Evolutionary conservation across 1,284 basidiomycete genomes (phyloP), one percentile per base, ranked within the genome.

Genomic region (Trichosporon ovoides): DNA sequence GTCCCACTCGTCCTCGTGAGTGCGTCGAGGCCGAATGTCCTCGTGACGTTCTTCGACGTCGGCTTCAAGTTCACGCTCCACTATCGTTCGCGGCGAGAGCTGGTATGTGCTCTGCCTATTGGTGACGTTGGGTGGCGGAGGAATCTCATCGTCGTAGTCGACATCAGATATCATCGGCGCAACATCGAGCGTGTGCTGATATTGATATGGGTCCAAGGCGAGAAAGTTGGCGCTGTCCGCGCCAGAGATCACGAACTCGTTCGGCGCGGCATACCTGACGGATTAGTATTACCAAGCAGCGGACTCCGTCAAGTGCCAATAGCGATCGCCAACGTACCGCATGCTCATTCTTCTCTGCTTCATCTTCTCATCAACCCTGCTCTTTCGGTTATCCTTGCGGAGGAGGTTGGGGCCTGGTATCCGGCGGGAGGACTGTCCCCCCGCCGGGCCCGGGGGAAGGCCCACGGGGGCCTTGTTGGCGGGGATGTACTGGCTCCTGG

Each of bases 301-400:
- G 2, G 37, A 9, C 5, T 19, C 16, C 16, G 4, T 9, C 37
- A 10, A 19, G 19, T 36, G n/a, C 53, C 16, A 7, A 5, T 18
- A n/a, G 50, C 31, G 83, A 84, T 4, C 86, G 18, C 84, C 4
- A 16, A 65, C 74, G 53, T 53, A 94, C 73, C 91, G 84, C 83
- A 87, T 88, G 16, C 89, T 91, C 85, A 93, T 86, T 64, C 91
- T 87, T 31, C 62, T 54, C 78, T 90, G 89, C 83, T 90, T 91
- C 77, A 94, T 91, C 80, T 89, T 90, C 82, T 93, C 91, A 74
- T 90, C 89, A 57, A 94, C 87, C 56, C 85, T 83, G 58, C 87
- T 86, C 74, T 87, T 88, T 34, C 74, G 62, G 16, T 65, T 66
- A 55, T 71, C 68, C 34, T 58, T 60, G 43, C 43, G 43, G 14